Base-by-base conservation (phyloP, 495 filamentous ascomycete species). In the Penicillium roqueforti region DNA sequence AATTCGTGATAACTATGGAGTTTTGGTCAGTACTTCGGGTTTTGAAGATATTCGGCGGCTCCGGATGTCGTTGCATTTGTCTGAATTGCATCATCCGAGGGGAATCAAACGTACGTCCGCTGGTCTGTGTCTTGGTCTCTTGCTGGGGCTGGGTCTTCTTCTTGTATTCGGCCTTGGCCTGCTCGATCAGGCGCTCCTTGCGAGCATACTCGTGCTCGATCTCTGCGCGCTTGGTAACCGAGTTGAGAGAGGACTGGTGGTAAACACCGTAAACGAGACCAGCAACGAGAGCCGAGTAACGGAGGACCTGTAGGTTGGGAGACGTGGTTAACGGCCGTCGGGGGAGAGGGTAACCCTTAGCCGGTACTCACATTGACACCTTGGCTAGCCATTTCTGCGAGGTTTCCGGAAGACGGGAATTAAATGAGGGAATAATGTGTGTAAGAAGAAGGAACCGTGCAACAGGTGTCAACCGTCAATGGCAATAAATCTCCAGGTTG, bases 251-350 rank as follows among this genome's bases (percentile, higher is more conserved):
- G 47, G 83, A 79, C 76, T 99, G 95, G 79, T 96, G 91, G 68
- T 83, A 88, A 71, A 96, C 76, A 69, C 93, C 93, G 77, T 97
- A 97, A 69, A 95, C 80, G 65, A 96, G 74, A 72, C 93, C 93
- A 63, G 87, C 72, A 61, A 82, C 85, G 57, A 97, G 87, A 66
- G 91, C 91, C 58, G 88, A 87, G 76, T 91, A 99, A 66, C 93
- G 91, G 72, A 97, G 81, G 70, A 99, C 91, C 95, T 98, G 71
- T 51, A 57, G 55, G 40, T 53, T 59, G 6, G 49, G 59, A 50
- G 32, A 34, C 37, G 50, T 59, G 54, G 66, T 61, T 23, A 63
- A 57, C 49, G 58, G 57, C 43, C 53, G 59, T 58, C 50, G 47
- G 45, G 53, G 47, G 56, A 57, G 38, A 36, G 51, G 52, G 38